Percentiles rank a stretch among this genome's conserved stretches.
Evolutionary conservation across 2,329 filamentous ascomycete genomes (phyloP).

Genomic region (Cordyceps javanica): DNA sequence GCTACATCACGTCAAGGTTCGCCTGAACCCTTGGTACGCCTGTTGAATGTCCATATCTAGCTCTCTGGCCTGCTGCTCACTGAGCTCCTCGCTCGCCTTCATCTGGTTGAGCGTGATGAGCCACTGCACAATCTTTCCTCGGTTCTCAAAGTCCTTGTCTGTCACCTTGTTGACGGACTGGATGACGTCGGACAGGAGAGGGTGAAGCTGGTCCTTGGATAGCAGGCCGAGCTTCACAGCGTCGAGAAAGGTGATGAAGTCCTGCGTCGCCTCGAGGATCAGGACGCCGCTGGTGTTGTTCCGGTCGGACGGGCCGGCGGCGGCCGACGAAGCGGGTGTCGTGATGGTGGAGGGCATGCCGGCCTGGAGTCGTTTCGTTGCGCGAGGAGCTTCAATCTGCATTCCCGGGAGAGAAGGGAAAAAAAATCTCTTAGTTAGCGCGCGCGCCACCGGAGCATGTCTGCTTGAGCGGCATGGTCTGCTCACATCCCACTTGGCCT

Average conservation of each 20-base stretch:
- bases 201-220: conserved; percentile 95
- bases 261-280: conserved; percentile 88
- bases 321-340: conserved; percentile 44
- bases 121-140: conserved; percentile 98
- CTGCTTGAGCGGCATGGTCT: neutral
- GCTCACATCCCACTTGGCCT: conserved; percentile 80
- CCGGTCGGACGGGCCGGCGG: conserved; percentile 33
- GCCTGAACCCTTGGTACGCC: conserved; percentile 91
- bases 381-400: conserved; percentile 88
- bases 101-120: conserved; percentile 96
- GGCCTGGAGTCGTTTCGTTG: conserved; percentile 85
- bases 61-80: conserved; percentile 80
- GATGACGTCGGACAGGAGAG: conserved; percentile 88
- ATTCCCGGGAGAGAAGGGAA: too few species aligned
- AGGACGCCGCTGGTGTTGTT: conserved; percentile 53
- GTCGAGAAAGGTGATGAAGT: conserved; percentile 97
- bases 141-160: conserved; percentile 87
- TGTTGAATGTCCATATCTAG: conserved; percentile 89
- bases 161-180: conserved; percentile 97
- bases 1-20: conserved; percentile 53
- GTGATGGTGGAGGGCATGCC: conserved; percentile 84
- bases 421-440: too few species aligned
- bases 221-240: conserved; percentile 87
- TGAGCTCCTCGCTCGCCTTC: conserved; percentile 88
- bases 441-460: neutral